These are phyloP conservation scores for Podospora conica DNA, from an alignment of 495 filamentous ascomycete genomes.

Conservation along the genomic window DNA sequence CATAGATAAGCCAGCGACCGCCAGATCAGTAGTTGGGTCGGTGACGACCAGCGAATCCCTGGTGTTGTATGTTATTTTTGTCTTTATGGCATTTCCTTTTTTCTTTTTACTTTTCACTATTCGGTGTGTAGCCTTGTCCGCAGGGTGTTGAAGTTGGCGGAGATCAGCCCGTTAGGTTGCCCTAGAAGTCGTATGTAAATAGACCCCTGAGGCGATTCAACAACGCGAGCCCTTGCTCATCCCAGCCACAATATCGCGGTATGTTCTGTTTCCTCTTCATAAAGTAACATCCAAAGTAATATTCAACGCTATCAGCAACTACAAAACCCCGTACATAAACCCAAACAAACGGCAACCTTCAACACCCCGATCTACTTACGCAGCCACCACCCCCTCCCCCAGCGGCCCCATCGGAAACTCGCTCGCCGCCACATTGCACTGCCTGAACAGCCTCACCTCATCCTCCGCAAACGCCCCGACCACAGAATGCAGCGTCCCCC, in stretches of 20 bases:
- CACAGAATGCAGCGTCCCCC: conserved; percentile 64
- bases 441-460: conserved; percentile 64
- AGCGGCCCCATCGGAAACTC: conserved; percentile 45
- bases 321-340: not conserved
- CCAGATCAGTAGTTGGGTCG: too few relatives aligned
- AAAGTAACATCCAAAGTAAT: not conserved
- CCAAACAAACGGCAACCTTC: not conserved
- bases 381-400: conserved; percentile 9
- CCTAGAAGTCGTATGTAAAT: not conserved
- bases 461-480: conserved; percentile 66
- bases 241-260: not conserved
- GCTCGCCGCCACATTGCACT: conserved; percentile 67
- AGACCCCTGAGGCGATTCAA: not conserved
- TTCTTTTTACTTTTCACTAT: too few relatives aligned
- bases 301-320: not conserved
- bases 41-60: too few relatives aligned
- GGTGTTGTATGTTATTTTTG: too few relatives aligned
- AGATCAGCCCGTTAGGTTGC: not conserved
- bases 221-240: not conserved
- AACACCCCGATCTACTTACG: not conserved
- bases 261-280: not conserved
- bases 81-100: too few relatives aligned
- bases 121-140: too few relatives aligned
- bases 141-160: too few relatives aligned
- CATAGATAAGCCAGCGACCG: too few relatives aligned